phyloP scores from a whole-genome alignment of 306 rosid genomes.

The Betula pendula region DNA sequence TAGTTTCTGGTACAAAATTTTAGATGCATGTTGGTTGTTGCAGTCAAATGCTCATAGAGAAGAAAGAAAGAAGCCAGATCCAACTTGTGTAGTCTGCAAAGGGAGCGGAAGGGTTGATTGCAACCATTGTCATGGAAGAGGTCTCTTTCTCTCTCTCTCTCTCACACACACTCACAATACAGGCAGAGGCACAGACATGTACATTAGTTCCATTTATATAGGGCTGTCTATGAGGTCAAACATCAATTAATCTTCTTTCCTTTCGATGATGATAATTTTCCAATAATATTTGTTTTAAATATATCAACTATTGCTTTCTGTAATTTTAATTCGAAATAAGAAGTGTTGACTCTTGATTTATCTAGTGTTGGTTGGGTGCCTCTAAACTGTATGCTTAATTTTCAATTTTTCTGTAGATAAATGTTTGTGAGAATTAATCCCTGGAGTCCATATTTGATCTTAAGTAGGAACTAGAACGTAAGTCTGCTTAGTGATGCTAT shows the following conservation, averaged over 20 bases:
- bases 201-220: neutral
- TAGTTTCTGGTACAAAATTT: neutral
- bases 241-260: neutral
- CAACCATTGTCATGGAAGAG: slow-evolving; percentile 63
- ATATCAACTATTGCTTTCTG: neutral
- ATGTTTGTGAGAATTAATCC: neutral
- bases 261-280: neutral
- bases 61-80: slow-evolving; percentile 64
- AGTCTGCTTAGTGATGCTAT: neutral
- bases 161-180: neutral
- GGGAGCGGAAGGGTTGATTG: slow-evolving; percentile 85
- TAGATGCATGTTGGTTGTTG: neutral
- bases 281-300: neutral
- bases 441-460: neutral
- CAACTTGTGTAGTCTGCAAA: slow-evolving; percentile 68
- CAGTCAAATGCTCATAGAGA: slow-evolving; percentile 77
- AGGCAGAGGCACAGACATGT: neutral
- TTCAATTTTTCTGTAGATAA: neutral
- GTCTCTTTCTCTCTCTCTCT: slow-evolving; percentile 29
- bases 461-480: neutral
- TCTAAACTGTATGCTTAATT: neutral
- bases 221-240: neutral
- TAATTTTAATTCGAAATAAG: neutral
- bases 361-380: neutral
- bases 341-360: neutral